Evolutionary conservation across 495 filamentous ascomycete species (phyloP).

Genomic region (Mycothermus thermophilus): DNA sequence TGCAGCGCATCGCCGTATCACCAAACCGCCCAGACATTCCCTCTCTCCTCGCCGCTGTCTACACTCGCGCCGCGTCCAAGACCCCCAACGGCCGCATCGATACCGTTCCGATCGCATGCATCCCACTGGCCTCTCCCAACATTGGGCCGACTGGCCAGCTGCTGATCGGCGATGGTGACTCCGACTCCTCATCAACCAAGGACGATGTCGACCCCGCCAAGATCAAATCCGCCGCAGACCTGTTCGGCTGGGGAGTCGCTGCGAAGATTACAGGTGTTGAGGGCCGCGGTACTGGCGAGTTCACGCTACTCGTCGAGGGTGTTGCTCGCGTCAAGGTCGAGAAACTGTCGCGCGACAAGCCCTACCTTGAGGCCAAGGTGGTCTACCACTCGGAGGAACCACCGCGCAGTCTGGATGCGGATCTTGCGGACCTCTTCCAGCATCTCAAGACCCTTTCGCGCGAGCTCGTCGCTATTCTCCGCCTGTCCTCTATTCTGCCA

Average conservation of each 20-base stretch:
- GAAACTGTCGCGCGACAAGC: conserved; percentile 59
- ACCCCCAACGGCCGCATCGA: conserved; percentile 48
- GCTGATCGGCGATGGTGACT: conserved; percentile 44
- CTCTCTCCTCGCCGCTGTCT: conserved; percentile 63
- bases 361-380: conserved; percentile 75
- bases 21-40: conserved; percentile 68
- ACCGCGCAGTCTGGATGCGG: conserved; percentile 40
- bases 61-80: conserved; percentile 49
- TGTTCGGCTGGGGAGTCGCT: conserved; percentile 63
- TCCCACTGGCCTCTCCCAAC: conserved; percentile 60
- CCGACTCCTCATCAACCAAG: conserved; percentile 23
- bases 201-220: conserved; percentile 29
- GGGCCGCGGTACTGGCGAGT: conserved; percentile 61
- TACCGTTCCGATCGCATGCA: conserved; percentile 61
- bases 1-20: conserved; percentile 57
- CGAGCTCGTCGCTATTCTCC: conserved; percentile 66
- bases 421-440: conserved; percentile 54
- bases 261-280: conserved; percentile 77
- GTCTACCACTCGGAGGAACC: conserved; percentile 42
- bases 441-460: conserved; percentile 68
- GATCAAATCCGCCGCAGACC: conserved; percentile 53
- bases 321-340: conserved; percentile 61
- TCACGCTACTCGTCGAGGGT: conserved; percentile 76
- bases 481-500: conserved; percentile 65
- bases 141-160: conserved; percentile 56